Evolutionary conservation across 2,329 filamentous ascomycete genomes (phyloP).

Genomic region (Fusarium sterilihyphosum): DNA sequence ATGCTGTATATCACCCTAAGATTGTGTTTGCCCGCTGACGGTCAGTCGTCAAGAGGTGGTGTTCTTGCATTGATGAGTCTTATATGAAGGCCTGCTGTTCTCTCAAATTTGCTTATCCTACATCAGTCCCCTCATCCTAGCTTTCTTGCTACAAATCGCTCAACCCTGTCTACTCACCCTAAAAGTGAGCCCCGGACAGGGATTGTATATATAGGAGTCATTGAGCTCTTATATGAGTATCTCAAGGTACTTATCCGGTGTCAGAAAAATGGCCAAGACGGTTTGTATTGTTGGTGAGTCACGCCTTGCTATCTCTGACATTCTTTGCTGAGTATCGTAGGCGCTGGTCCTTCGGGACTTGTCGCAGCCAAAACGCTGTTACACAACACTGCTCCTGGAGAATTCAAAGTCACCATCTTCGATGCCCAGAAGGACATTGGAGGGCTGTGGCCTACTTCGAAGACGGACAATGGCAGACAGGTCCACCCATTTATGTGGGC

Average conservation of each 20-base stretch:
- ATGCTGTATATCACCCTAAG: constrained; percentile 4
- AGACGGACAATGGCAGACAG: constrained; percentile 59
- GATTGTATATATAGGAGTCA: neutral
- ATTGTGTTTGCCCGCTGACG: neutral
- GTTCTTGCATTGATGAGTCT: neutral
- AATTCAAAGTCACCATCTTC: constrained; percentile 76
- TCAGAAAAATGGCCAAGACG: constrained; percentile 50
- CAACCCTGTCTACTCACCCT: constrained; percentile 16
- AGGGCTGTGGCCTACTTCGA: constrained; percentile 77
- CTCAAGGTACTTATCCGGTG: constrained; percentile 13
- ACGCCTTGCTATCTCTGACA: neutral
- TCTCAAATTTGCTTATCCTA: neutral
- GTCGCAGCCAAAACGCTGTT: constrained; percentile 79
- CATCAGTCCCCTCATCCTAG: neutral
- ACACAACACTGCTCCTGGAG: constrained; percentile 61
- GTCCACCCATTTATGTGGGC: constrained; percentile 74
- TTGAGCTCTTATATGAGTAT: constrained; percentile 33
- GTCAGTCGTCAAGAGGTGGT: neutral
- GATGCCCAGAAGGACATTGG: constrained; percentile 74
- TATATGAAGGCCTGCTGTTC: neutral
- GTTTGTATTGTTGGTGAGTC: constrained; percentile 54
- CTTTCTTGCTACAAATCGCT: constrained; percentile 36
- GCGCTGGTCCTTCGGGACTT: constrained; percentile 75
- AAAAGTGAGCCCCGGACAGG: constrained; percentile 12
- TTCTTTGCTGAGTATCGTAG: constrained; percentile 50